Base-by-base conservation (phyloP, 352 stramenopile genomes). In the Phytophthora sansomeana region DNA sequence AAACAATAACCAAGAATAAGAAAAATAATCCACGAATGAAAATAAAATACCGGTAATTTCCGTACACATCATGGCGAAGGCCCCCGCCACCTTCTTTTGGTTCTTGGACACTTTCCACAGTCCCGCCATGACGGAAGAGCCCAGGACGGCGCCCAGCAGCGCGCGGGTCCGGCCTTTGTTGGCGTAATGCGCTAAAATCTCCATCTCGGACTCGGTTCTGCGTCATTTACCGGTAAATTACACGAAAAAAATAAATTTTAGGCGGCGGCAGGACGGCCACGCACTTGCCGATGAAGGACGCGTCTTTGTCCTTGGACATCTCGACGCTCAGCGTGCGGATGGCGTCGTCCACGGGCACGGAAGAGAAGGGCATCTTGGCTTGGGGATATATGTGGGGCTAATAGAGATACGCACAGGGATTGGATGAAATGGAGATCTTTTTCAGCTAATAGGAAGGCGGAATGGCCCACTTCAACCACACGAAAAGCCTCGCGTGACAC, bases 301-400 rank as follows among this genome's bases (percentile, higher is more conserved):
- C 78, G 35, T 80, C 69, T 47, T 80, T 74, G 38, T 77, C 67
- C 57, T 83, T 81, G 50, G 74, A 54, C 63, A 93, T 77, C 64
- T 93, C 80, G 6, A 55, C 72, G 59, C 77, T 81, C 41, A 93
- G 73, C 67, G 88, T 79, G 60, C 80, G 78, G 57, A 93, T 85
- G 48, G 83, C 78, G 41, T 91, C 81, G 73, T 93, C 84, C 62
- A 78, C 48, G 1, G 67, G 28, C 57, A 67, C 67, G 10, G 71
- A 65, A 16, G 50, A 71, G 17, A 59, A 38, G 3, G 48, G 16
- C 56, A 74, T 47, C 71, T 28, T 70, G 26, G 14, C 33, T 63
- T 11, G 13, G 7, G 30, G 28, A 35, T 10, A 24, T 24, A 24
- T 24, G 58, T 51, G 51, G 14, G 51, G 38, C 3, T 48, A 59